Evolutionary conservation across 345 rosid genomes (phyloP).

Genomic region (Dipteronia dyeriana): DNA sequence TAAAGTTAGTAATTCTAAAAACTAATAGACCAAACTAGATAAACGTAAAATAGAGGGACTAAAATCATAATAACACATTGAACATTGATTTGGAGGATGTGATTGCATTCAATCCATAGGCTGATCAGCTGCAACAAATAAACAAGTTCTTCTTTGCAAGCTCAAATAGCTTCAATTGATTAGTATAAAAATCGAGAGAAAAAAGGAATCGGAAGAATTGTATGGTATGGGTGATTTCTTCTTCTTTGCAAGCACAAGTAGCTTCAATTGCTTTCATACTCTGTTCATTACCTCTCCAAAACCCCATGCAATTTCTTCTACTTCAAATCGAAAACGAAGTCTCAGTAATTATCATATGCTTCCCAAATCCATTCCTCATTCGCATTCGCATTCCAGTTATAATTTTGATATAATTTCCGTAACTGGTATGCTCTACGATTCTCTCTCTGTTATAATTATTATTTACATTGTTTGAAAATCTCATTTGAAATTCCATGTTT

Average conservation of each 20-base stretch:
- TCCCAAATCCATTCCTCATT: slow-evolving; percentile 24
- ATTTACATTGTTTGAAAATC: background rate
- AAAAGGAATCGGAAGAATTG: too few species aligned
- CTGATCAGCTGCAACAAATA: too few species aligned
- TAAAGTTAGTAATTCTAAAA: too few species aligned
- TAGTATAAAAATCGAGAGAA: too few species aligned
- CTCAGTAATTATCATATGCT: slow-evolving; percentile 12
- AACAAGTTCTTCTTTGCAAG: too few species aligned
- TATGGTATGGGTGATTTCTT: slow-evolving; percentile 16
- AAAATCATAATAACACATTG: too few species aligned
- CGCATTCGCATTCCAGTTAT: slow-evolving; percentile 4
- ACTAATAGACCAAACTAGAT: too few species aligned
- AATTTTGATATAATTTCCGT: slow-evolving; percentile 38
- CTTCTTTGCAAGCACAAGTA: slow-evolving; percentile 15
- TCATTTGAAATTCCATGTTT: too few species aligned
- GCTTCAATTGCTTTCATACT: slow-evolving; percentile 21
- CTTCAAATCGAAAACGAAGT: slow-evolving; percentile 8
- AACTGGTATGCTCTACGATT: slow-evolving; percentile 35
- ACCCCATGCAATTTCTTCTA: slow-evolving; percentile 17
- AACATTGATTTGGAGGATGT: too few species aligned
- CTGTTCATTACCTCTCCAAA: slow-evolving; percentile 16
- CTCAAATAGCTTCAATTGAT: too few species aligned
- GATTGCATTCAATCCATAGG: too few species aligned
- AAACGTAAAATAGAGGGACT: too few species aligned
- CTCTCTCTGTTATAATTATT: background rate